These are phyloP conservation scores for Rutstroemia sp. DNA, from an alignment of 2,329 filamentous ascomycete species.

Conservation along the genomic window DNA sequence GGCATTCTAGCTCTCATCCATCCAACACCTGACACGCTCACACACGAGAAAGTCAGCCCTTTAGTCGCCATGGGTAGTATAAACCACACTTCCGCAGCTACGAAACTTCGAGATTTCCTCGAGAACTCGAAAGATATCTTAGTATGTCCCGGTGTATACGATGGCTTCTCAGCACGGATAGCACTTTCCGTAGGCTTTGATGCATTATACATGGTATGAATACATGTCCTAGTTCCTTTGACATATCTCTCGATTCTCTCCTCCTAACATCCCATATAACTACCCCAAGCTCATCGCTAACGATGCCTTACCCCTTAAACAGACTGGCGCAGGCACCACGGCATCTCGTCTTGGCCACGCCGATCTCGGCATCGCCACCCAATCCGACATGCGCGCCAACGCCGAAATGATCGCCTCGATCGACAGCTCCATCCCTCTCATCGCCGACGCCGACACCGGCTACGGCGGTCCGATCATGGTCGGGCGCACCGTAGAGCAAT, in stretches of 20 bases:
- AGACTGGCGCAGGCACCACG: slow-evolving; percentile 45
- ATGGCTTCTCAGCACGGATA: slow-evolving; percentile 58
- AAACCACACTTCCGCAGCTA: too few species aligned
- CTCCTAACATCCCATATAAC: not conserved
- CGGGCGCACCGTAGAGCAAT: slow-evolving; percentile 21
- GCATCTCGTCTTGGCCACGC: slow-evolving; percentile 41
- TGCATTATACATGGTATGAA: slow-evolving; percentile 51
- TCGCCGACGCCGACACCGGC: slow-evolving; percentile 47
- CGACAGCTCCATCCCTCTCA: slow-evolving; percentile 38
- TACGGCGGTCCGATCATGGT: slow-evolving; percentile 45
- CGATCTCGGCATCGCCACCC: slow-evolving; percentile 42
- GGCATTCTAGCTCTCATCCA: too few species aligned
- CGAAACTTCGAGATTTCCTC: slow-evolving; percentile 11
- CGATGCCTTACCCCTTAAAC: not conserved
- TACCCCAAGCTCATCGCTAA: not conserved
- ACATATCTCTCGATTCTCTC: not conserved
- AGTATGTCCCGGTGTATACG: slow-evolving; percentile 59
- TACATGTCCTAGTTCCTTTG: too few species aligned
- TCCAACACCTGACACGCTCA: too few species aligned
- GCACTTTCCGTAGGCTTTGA: slow-evolving; percentile 57
- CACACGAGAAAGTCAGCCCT: too few species aligned
- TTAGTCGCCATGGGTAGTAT: too few species aligned
- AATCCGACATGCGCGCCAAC: slow-evolving; percentile 46
- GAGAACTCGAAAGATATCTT: slow-evolving; percentile 30
- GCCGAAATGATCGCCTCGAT: slow-evolving; percentile 47